phyloP scores from a whole-genome alignment of 768 basidiomycete genomes.

The Collybia sordida region DNA sequence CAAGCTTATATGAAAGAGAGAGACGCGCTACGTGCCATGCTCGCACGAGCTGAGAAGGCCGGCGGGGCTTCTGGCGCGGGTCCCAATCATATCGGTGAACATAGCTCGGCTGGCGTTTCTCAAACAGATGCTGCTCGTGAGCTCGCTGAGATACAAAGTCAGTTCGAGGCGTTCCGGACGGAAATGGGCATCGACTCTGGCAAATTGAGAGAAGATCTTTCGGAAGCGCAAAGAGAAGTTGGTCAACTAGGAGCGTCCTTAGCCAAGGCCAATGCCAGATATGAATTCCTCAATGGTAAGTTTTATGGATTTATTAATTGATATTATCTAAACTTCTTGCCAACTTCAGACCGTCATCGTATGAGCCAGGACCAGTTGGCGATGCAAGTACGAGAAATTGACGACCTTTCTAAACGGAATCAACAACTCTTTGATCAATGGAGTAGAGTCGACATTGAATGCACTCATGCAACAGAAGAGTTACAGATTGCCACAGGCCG shows the following conservation, averaged over 20 bases:
- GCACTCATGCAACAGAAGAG: conserved; percentile 66
- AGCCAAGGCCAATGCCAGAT: conserved; percentile 83
- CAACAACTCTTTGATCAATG: conserved; percentile 73
- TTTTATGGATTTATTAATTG: conserved; percentile 7
- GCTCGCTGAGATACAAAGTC: conserved; percentile 69
- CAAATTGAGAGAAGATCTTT: conserved; percentile 70
- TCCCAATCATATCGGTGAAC: conserved; percentile 18
- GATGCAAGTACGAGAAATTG: conserved; percentile 63
- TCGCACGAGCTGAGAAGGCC: conserved; percentile 51
- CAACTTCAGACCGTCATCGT: conserved; percentile 58
- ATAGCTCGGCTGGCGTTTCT: conserved; percentile 6
- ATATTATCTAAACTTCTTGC: conserved; percentile 8
- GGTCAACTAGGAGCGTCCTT: conserved; percentile 63
- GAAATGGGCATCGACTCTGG: conserved; percentile 82
- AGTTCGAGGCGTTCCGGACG: conserved; percentile 76
- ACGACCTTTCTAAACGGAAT: conserved; percentile 66
- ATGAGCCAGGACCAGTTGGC: conserved; percentile 69
- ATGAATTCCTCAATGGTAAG: conserved; percentile 76
- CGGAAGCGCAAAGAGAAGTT: conserved; percentile 63
- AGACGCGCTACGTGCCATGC: conserved; percentile 78
- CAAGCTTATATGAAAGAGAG: conserved; percentile 86
- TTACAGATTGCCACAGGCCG: conserved; percentile 55
- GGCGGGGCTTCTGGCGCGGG: conserved; percentile 14
- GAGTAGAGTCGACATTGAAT: conserved; percentile 74
- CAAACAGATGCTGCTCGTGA: conserved; percentile 50